Evolutionary conservation across 2,329 filamentous ascomycete genomes (phyloP).

Genomic region (Aureobasidium pullulans): DNA sequence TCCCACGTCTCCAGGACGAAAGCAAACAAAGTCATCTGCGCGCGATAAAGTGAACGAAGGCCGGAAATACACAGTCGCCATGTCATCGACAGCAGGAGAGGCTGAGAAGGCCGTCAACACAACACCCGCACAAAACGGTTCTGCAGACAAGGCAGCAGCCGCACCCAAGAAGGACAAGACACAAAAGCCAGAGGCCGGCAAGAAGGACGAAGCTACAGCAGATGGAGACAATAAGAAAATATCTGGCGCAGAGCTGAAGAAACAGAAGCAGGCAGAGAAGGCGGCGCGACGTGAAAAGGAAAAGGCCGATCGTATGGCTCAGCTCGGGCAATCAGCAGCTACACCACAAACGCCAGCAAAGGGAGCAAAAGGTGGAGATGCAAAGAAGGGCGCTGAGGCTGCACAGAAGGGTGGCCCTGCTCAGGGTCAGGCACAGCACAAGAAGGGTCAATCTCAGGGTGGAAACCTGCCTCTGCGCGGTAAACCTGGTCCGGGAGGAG

Average conservation of each 20-base stretch:
- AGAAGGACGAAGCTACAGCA: conserved; percentile 10
- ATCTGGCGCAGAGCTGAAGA: conserved; percentile 75
- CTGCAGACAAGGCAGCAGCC: conserved; percentile 37
- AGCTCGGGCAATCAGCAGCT: conserved; percentile 15
- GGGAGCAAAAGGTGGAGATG: conserved; percentile 22
- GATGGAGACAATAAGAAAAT: conserved; percentile 42
- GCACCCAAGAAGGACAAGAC: conserved; percentile 32
- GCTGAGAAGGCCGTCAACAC: not conserved
- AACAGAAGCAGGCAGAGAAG: conserved; percentile 85
- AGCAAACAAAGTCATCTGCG: not conserved
- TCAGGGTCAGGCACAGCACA: conserved; percentile 23
- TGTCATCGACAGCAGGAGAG: conserved; percentile 1
- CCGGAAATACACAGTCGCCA: not conserved
- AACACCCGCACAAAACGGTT: not conserved
- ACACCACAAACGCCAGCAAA: conserved; percentile 27
- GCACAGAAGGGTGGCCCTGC: conserved; percentile 22
- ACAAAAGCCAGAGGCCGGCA: conserved; percentile 2
- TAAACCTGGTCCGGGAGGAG: conserved; percentile 15
- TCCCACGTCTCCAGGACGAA: not conserved
- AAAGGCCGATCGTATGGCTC: conserved; percentile 23
- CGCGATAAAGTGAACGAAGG: not conserved
- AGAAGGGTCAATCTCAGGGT: conserved; percentile 21
- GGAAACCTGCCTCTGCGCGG: conserved; percentile 28
- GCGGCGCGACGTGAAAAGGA: conserved; percentile 64
- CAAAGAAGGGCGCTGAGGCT: conserved; percentile 26